These are phyloP conservation scores for Penicillium atrosanguineum DNA, from an alignment of 495 filamentous ascomycete genomes.

Conservation along the genomic window DNA sequence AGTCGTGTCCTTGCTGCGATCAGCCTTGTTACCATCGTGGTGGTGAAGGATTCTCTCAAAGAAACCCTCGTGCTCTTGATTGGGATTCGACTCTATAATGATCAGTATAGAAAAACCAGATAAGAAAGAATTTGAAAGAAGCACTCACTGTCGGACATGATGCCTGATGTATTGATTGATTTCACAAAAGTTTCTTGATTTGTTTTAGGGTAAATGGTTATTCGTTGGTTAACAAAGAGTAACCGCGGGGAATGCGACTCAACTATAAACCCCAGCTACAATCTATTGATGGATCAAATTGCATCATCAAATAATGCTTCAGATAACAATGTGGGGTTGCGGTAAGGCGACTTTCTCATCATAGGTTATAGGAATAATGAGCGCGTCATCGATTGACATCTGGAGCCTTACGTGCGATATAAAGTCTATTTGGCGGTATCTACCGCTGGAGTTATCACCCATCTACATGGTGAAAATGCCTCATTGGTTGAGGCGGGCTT, in stretches of 20 bases:
- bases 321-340: not conserved
- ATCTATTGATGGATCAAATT: not conserved
- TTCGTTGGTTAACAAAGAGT: not conserved
- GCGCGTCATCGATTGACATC: conserved; percentile 15
- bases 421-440: conserved; percentile 4
- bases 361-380: conserved; percentile 7
- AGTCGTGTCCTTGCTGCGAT: not conserved
- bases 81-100: conserved; percentile 2
- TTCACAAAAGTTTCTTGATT: not conserved
- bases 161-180: not conserved
- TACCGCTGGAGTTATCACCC: not conserved
- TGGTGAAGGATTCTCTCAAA: conserved; percentile 15
- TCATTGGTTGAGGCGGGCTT: no score
- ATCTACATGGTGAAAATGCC: not conserved
- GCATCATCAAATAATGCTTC: conserved; percentile 1
- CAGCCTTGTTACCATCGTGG: conserved; percentile 5
- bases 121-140: not conserved
- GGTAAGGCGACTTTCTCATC: conserved; percentile 8
- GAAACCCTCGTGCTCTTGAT: conserved; percentile 10
- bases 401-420: not conserved
- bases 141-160: conserved; percentile 11
- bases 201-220: not conserved
- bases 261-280: not conserved
- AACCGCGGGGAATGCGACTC: not conserved
- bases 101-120: not conserved